Base-by-base conservation (phyloP, 164 flowering plant species). In the Euptelea pleiosperma region DNA sequence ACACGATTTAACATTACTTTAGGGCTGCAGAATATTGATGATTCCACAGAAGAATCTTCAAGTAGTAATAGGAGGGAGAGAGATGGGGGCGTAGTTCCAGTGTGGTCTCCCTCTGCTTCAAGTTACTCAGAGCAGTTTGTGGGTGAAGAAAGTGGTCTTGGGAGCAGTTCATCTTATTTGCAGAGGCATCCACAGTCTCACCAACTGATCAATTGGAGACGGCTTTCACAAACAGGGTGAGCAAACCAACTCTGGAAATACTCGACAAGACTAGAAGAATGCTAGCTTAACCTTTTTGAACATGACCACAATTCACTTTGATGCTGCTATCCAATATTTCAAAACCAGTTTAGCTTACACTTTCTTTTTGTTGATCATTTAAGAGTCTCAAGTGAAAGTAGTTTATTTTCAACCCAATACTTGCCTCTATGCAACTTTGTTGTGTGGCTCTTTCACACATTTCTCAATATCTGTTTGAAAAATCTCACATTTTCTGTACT, bases 191-290 rank as follows among this genome's bases (percentile, higher is more conserved):
- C 87, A 11, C 87, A 79, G 64, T 77, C 95, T 63, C 98, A 79
- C 63, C 87, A 85, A 53, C 55, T 87, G 16, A 63, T 86, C 66
- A 85, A 79, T 65, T 86, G 85, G 85, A 79, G 79, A 61, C 80
- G 74, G 68, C 83, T 87, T 66, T 83, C 98, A 65, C 97, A 89
- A 69, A 84, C 92, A 54, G 91, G 97, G 94, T 93, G 79, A 80
- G 81, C 43, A 40, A 24, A 35, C 33, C 52, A 47, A 50, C 22
- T n/a, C n/a, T n/a, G n/a, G n/a, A n/a, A n/a, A n/a, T n/a, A n/a
- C n/a, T n/a, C n/a, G n/a, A n/a, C n/a, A n/a, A n/a, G n/a, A n/a
- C n/a, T n/a, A n/a, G n/a, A n/a, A n/a, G n/a, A n/a, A n/a, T n/a
- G n/a, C n/a, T n/a, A n/a, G n/a, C n/a, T n/a, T n/a, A n/a, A n/a